Evolutionary conservation across 805 yeast species (phyloP).

Genomic region (Metschnikowia chrysomelidarum): DNA sequence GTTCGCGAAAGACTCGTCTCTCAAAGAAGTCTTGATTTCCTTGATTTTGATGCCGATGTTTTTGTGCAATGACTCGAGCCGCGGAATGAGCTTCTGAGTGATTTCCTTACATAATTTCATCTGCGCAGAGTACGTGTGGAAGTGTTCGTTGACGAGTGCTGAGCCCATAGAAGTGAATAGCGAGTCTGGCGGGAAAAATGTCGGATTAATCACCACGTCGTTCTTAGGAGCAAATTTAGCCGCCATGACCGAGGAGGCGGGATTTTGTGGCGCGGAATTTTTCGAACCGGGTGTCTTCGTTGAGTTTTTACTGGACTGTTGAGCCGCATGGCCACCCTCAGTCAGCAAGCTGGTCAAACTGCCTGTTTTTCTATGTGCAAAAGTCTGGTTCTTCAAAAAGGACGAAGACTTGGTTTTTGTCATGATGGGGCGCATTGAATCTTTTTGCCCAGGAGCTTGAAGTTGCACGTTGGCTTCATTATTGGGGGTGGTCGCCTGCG

Average conservation of each 20-base stretch:
- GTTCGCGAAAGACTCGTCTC: conserved; percentile 42
- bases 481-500: conserved; percentile 16
- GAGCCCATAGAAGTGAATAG: conserved; percentile 30
- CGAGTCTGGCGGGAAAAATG: conserved; percentile 26
- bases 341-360: conserved; percentile 15
- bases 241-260: conserved; percentile 10
- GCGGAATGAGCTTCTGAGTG: conserved; percentile 32
- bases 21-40: conserved; percentile 39
- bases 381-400: conserved; percentile 23
- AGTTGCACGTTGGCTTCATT: conserved; percentile 9
- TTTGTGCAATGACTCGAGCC: conserved; percentile 34
- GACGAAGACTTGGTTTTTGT: conserved; percentile 24
- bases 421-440: conserved; percentile 22
- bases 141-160: conserved; percentile 36
- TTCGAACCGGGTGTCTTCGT: conserved; percentile 2
- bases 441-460: conserved; percentile 6
- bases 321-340: conserved; percentile 5
- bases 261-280: conserved; percentile 2
- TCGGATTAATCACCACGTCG: conserved; percentile 23
- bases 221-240: conserved; percentile 19
- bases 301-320: conserved; percentile 2
- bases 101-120: conserved; percentile 33
- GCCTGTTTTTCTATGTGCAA: conserved; percentile 19
- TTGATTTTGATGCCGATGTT: conserved; percentile 39
- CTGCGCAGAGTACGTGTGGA: conserved; percentile 25